Conservation (phyloP, 805 yeast genomes). For the Saturnispora besseyi region DNA sequence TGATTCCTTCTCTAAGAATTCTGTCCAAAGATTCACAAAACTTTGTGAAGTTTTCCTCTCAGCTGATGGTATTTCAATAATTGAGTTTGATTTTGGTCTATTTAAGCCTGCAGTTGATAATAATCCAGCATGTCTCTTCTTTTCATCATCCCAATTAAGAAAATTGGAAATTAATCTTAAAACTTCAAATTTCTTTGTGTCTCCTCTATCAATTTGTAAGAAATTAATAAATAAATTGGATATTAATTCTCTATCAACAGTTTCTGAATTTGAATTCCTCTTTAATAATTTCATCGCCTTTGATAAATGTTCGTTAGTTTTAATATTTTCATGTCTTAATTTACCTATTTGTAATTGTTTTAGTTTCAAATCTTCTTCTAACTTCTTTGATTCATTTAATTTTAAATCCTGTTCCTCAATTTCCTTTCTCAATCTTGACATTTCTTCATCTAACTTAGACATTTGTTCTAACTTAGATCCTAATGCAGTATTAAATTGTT, state of each 20-base stretch:
- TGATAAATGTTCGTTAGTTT: conserved; percentile 89
- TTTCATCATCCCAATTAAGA: conserved; percentile 81
- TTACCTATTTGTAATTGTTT: conserved; percentile 81
- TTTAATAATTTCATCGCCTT: conserved; percentile 82
- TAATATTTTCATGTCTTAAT: conserved; percentile 88
- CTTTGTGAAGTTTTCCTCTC: conserved; percentile 27
- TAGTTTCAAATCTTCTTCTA: conserved; percentile 50
- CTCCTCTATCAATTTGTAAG: conserved; percentile 82
- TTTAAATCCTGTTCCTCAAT: conserved; percentile 16
- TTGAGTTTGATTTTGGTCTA: conserved; percentile 26
- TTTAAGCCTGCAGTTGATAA: conserved; percentile 20
- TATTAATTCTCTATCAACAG: conserved; percentile 81
- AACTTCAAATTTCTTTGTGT: conserved; percentile 90
- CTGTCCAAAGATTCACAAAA: conserved; percentile 73
- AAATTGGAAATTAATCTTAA: conserved; percentile 73
- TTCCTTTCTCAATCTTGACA: conserved; percentile 6
- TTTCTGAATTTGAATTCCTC: conserved; percentile 62
- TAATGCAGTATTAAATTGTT: conserved; percentile 12
- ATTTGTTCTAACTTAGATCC: conserved; percentile 16
- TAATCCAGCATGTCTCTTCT: conserved; percentile 69
- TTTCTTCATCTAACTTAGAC: conserved; percentile 18
- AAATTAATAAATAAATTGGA: conserved; percentile 82
- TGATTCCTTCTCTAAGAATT: conserved; percentile 66
- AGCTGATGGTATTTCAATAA: conserved; percentile 19
- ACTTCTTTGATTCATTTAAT: conserved; percentile 23